Conservation (phyloP, 2,329 filamentous ascomycete genomes). For the Diplodia corticola region DNA sequence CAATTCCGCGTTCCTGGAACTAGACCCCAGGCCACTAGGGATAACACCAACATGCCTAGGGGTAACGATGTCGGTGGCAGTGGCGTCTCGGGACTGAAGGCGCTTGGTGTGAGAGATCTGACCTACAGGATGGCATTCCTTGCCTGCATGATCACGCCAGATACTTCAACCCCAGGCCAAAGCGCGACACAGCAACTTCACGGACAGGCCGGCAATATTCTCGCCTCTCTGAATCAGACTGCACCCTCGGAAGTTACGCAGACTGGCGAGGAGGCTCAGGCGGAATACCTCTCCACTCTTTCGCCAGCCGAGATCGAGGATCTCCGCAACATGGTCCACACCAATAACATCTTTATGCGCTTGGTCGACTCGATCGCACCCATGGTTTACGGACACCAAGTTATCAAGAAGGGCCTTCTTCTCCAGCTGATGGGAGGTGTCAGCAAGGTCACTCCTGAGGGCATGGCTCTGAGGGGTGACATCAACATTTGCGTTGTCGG, state of each 20-base stretch:
- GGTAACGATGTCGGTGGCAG: constrained; percentile 78
- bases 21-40: constrained; percentile 77
- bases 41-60: constrained; percentile 71
- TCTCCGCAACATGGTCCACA: constrained; percentile 88
- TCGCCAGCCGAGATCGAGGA: constrained; percentile 88
- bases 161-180: constrained; percentile 77
- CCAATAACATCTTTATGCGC: constrained; percentile 89
- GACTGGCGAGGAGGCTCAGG: constrained; percentile 81
- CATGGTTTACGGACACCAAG: constrained; percentile 95
- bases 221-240: constrained; percentile 77
- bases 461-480: constrained; percentile 93
- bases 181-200: constrained; percentile 66
- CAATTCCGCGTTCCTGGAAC: constrained; percentile 89
- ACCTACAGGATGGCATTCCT: constrained; percentile 97
- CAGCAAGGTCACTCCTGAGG: constrained; percentile 85
- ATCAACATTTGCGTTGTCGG: constrained; percentile 99
- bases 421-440: constrained; percentile 96
- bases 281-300: constrained; percentile 82
- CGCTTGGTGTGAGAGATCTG: constrained; percentile 89
- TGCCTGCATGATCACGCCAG: constrained; percentile 91
- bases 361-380: constrained; percentile 92
- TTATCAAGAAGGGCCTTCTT: constrained; percentile 95
- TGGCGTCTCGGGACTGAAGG: constrained; percentile 85
- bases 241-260: constrained; percentile 60
- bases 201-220: constrained; percentile 78